Evolutionary conservation across 2,329 filamentous ascomycete species (phyloP).

Genomic region (Stachybotrys chartarum): DNA sequence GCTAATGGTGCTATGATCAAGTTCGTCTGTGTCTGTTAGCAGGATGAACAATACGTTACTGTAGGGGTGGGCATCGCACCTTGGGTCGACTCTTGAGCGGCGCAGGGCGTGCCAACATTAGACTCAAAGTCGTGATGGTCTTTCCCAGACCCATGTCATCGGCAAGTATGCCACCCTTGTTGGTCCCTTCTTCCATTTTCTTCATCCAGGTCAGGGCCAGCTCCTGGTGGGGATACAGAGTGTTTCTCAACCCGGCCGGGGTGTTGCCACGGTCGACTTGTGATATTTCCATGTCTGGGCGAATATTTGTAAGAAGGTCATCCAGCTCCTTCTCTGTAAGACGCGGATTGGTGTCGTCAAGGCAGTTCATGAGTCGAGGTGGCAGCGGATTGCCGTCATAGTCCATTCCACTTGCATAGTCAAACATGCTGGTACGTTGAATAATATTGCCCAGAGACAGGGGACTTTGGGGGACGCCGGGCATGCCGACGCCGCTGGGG

Average conservation of each 20-base stretch:
- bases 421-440: slow-evolving; percentile 25
- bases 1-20: slow-evolving; percentile 76
- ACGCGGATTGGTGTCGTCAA: slow-evolving; percentile 28
- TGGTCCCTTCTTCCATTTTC: slow-evolving; percentile 68
- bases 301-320: slow-evolving; percentile 63
- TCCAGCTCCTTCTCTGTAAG: slow-evolving; percentile 58
- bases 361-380: slow-evolving; percentile 20
- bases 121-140: slow-evolving; percentile 74
- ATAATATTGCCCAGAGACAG: slow-evolving; percentile 20
- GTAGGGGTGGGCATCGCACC: slow-evolving; percentile 8
- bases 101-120: slow-evolving; percentile 65
- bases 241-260: slow-evolving; percentile 59
- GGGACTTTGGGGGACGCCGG: slow-evolving; percentile 13
- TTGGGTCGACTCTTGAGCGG: slow-evolving; percentile 24
- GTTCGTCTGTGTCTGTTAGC: slow-evolving; percentile 55
- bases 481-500: neutral
- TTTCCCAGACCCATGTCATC: slow-evolving; percentile 94
- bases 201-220: slow-evolving; percentile 79
- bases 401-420: slow-evolving; percentile 28
- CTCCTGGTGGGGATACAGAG: slow-evolving; percentile 76
- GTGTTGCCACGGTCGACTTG: slow-evolving; percentile 59
- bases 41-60: slow-evolving; percentile 6
- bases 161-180: slow-evolving; percentile 81
- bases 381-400: slow-evolving; percentile 27
- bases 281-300: slow-evolving; percentile 60